Percentiles rank a stretch among this genome's conserved stretches.
Conservation (phyloP, 257 asterid genomes). For the Ajuga chamaepitys region DNA sequence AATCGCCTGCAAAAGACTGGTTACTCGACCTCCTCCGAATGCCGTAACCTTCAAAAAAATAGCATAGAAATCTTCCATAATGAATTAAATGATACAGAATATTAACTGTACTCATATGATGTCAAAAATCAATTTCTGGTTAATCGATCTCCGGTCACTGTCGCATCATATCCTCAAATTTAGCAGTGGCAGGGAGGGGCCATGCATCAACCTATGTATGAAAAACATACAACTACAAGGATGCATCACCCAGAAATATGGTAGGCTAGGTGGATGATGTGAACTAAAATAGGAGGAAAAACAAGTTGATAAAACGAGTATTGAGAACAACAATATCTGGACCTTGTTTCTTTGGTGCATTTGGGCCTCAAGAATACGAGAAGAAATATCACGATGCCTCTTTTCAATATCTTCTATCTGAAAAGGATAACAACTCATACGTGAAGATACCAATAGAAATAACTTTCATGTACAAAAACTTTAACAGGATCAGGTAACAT, state of each 20-base stretch:
- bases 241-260: no score
- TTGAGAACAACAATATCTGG: neutral
- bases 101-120: neutral
- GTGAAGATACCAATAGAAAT: constrained; percentile 3
- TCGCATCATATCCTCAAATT: no score
- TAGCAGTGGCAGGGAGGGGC: no score
- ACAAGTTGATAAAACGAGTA: neutral
- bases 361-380: constrained; percentile 51
- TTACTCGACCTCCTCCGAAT: constrained; percentile 78
- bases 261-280: neutral
- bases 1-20: constrained; percentile 57
- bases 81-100: neutral
- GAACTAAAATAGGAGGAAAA: neutral
- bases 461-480: constrained; percentile 1
- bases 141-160: no score
- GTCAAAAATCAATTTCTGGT: constrained; percentile 2
- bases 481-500: neutral
- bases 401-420: constrained; percentile 58
- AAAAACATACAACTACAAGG: neutral
- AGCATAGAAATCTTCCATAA: constrained; percentile 7
- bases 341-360: constrained; percentile 71
- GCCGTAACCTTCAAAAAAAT: constrained; percentile 65
- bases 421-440: constrained; percentile 14
- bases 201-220: neutral
- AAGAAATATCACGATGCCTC: constrained; percentile 29